Evolutionary conservation across 192 early-diverging fungal genomes (phyloP).

Genomic region (Pilobolus umbonatus): DNA sequence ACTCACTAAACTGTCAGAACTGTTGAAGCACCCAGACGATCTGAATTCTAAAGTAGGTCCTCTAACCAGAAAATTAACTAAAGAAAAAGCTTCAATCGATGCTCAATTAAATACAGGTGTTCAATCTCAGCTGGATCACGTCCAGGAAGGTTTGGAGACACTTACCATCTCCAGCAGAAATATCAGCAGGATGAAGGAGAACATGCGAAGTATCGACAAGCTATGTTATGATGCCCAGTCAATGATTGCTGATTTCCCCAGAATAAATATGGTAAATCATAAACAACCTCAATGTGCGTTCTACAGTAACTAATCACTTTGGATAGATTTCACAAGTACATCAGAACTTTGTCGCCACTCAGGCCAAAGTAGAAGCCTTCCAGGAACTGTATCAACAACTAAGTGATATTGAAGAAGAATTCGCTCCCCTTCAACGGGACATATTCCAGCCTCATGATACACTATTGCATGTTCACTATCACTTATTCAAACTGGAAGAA

Average conservation of each 20-base stretch:
- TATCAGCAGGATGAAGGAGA: slow-evolving; percentile 57
- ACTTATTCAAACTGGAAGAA: slow-evolving; percentile 80
- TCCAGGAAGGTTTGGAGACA: slow-evolving; percentile 83
- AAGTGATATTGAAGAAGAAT: slow-evolving; percentile 60
- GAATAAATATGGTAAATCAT: slow-evolving; percentile 74
- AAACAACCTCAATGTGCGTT: not conserved
- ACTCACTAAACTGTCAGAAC: slow-evolving; percentile 72
- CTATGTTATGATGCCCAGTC: slow-evolving; percentile 82
- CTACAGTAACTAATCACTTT: not conserved
- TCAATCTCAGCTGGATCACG: slow-evolving; percentile 87
- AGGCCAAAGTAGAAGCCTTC: slow-evolving; percentile 82
- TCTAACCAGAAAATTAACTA: slow-evolving; percentile 75
- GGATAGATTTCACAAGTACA: slow-evolving; percentile 83
- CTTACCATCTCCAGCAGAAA: slow-evolving; percentile 59
- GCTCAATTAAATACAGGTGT: slow-evolving; percentile 95
- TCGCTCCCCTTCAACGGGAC: slow-evolving; percentile 61
- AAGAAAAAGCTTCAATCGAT: slow-evolving; percentile 88
- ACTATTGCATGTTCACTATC: slow-evolving; percentile 83
- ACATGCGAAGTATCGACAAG: slow-evolving; percentile 80
- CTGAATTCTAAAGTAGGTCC: slow-evolving; percentile 77
- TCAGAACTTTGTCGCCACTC: slow-evolving; percentile 90
- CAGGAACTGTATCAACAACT: slow-evolving; percentile 82
- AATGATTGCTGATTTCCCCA: slow-evolving; percentile 85
- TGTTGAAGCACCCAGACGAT: slow-evolving; percentile 93
- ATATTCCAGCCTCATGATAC: slow-evolving; percentile 69